phyloP scores from a whole-genome alignment of 2,329 filamentous ascomycete species.

The Colletotrichum sp. region DNA sequence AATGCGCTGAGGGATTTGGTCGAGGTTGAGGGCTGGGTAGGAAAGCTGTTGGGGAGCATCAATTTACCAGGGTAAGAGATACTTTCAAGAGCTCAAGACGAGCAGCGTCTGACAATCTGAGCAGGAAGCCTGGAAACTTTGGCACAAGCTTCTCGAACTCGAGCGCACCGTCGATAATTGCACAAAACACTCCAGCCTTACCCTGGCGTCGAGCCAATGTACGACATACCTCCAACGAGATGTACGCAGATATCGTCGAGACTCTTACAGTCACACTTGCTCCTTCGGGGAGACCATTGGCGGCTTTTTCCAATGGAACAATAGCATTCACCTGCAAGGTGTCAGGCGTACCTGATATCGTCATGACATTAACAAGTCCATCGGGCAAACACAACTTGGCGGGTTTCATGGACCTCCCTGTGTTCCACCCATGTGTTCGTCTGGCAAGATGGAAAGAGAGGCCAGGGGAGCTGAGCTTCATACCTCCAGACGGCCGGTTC shows the following conservation, averaged over 20 bases:
- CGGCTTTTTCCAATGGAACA: slow-evolving; percentile 87
- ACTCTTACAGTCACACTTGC: slow-evolving; percentile 86
- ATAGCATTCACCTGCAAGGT: slow-evolving; percentile 96
- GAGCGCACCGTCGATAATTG: slow-evolving; percentile 42
- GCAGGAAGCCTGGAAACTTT: slow-evolving; percentile 45
- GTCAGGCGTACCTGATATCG: slow-evolving; percentile 90
- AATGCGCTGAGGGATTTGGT: slow-evolving; percentile 92
- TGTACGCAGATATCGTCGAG: slow-evolving; percentile 96
- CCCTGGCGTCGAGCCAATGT: slow-evolving; percentile 94
- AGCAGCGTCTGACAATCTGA: background rate
- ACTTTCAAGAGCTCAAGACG: background rate
- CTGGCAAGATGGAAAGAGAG: slow-evolving; percentile 88
- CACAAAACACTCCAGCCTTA: slow-evolving; percentile 60
- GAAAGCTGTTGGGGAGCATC: slow-evolving; percentile 86
- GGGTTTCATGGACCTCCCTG: slow-evolving; percentile 81
- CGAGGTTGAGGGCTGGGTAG: slow-evolving; percentile 89
- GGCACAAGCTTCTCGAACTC: slow-evolving; percentile 42
- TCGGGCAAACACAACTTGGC: slow-evolving; percentile 80
- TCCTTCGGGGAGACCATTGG: slow-evolving; percentile 85
- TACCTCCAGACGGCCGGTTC: slow-evolving; percentile 94
- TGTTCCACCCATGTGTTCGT: slow-evolving; percentile 95
- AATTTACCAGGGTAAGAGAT: slow-evolving; percentile 73
- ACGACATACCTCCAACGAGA: slow-evolving; percentile 92
- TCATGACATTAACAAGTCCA: slow-evolving; percentile 79
- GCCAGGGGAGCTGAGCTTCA: slow-evolving; percentile 91